phyloP scores from a whole-genome alignment of 176 grass and related monocot species.

The Aegilops bicornis region DNA sequence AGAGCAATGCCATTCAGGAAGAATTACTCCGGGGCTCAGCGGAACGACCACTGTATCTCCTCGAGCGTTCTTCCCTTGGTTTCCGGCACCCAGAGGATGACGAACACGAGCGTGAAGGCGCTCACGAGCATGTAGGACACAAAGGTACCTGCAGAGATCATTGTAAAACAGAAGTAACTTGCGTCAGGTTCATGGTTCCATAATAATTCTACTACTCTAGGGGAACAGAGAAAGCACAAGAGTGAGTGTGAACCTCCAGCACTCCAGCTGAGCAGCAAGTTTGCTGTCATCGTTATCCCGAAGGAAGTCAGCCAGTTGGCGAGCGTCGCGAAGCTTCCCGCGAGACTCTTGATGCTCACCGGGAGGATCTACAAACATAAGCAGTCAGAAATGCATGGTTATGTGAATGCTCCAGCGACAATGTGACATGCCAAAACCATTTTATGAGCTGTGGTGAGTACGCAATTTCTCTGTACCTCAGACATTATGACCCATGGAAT shows the following conservation, averaged over 20 bases:
- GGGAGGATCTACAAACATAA: slow-evolving; percentile 52
- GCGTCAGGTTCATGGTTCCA: slow-evolving; percentile 17
- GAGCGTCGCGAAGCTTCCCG: slow-evolving; percentile 81
- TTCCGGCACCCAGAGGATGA: slow-evolving; percentile 84
- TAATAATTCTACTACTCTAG: neutral
- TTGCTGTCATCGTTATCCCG: slow-evolving; percentile 85
- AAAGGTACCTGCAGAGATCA: slow-evolving; percentile 62
- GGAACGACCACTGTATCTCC: slow-evolving; percentile 92
- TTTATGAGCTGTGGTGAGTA: too few relatives aligned
- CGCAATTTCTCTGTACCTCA: slow-evolving; percentile 48
- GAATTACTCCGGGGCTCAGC: slow-evolving; percentile 20
- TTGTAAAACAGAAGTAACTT: neutral
- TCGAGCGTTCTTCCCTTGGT: slow-evolving; percentile 91
- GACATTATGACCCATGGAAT: slow-evolving; percentile 99
- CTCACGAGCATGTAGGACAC: slow-evolving; percentile 68
- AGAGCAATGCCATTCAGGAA: neutral
- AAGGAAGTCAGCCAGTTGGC: slow-evolving; percentile 93
- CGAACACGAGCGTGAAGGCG: slow-evolving; percentile 59
- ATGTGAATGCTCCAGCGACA: neutral
- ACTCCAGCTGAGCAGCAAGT: slow-evolving; percentile 84
- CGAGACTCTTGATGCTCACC: slow-evolving; percentile 84
- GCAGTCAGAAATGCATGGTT: neutral
- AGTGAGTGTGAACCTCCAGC: slow-evolving; percentile 52
- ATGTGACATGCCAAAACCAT: slow-evolving; percentile 1
- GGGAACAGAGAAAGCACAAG: neutral